Evolutionary conservation across 352 stramenopile genomes (phyloP).

Genomic region (Saprolegnia parasitica): DNA sequence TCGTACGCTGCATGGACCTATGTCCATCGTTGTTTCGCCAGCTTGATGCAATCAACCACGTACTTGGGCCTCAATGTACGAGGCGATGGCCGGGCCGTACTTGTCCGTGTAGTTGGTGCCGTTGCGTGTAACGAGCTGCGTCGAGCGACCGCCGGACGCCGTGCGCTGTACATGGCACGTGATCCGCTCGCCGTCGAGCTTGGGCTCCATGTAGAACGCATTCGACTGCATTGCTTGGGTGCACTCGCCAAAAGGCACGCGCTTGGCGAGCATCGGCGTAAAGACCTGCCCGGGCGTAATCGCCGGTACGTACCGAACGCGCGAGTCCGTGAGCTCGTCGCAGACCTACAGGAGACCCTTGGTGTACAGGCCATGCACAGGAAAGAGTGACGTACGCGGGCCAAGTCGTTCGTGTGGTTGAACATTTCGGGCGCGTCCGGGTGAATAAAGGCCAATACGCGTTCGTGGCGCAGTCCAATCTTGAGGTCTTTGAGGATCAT

Average conservation of each 20-base stretch:
- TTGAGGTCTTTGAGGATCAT: constrained; percentile 85
- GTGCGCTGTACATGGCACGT: constrained; percentile 60
- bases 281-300: constrained; percentile 82
- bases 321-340: constrained; percentile 65
- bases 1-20: constrained; percentile 39
- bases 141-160: constrained; percentile 28
- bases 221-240: constrained; percentile 62
- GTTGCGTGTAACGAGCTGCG: constrained; percentile 84
- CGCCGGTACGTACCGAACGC: constrained; percentile 70
- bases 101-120: constrained; percentile 76
- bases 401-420: constrained; percentile 82
- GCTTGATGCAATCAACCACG: constrained; percentile 10
- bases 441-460: constrained; percentile 74
- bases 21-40: not conserved
- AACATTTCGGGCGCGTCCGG: constrained; percentile 82
- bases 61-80: constrained; percentile 61
- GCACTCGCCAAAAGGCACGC: constrained; percentile 78
- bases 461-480: constrained; percentile 74
- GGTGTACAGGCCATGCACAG: too few relatives aligned
- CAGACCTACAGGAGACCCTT: constrained; percentile 47
- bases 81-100: constrained; percentile 56
- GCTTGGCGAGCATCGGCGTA: constrained; percentile 81
- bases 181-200: constrained; percentile 79
- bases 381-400: constrained; percentile 21
- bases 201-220: constrained; percentile 78